Conservation (phyloP, 2,329 filamentous ascomycete species). For the Ilyonectria destructans region DNA sequence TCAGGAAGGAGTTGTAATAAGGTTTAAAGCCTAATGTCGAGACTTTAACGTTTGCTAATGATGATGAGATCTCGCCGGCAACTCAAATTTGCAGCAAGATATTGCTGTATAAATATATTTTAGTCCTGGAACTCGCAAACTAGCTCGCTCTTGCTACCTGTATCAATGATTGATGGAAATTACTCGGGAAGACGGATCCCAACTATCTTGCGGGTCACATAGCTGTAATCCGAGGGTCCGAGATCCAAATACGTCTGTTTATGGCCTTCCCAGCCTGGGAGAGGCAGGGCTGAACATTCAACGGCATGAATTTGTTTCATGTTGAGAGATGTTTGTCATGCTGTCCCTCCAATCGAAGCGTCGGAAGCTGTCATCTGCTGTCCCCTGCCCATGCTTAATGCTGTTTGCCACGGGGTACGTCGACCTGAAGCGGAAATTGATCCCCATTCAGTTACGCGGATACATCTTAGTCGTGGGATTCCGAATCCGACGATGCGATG, state of each 20-base stretch:
- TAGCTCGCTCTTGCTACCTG: neutral
- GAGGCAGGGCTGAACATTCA: neutral
- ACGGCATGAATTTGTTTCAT: neutral
- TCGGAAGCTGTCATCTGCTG: neutral
- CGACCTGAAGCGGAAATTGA: neutral
- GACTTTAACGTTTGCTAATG: too few species aligned
- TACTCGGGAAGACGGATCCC: too few species aligned
- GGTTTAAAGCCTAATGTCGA: neutral
- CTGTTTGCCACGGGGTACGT: neutral
- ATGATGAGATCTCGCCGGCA: neutral
- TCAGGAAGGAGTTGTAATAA: neutral
- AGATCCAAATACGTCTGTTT: neutral
- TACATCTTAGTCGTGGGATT: conserved; percentile 7
- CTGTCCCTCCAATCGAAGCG: neutral
- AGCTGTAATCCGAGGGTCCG: neutral
- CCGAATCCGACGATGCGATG: neutral
- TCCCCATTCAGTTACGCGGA: neutral
- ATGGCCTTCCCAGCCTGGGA: neutral
- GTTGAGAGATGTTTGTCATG: neutral
- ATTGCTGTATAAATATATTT: neutral
- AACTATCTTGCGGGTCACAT: neutral
- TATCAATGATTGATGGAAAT: conserved; percentile 9
- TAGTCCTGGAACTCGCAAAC: neutral
- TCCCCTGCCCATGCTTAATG: neutral
- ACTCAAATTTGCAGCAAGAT: neutral